Percentiles rank a stretch among this genome's conserved stretches.
Conservation (phyloP, 2,329 filamentous ascomycete genomes). For the Scopulariopsis brevicaulis region DNA sequence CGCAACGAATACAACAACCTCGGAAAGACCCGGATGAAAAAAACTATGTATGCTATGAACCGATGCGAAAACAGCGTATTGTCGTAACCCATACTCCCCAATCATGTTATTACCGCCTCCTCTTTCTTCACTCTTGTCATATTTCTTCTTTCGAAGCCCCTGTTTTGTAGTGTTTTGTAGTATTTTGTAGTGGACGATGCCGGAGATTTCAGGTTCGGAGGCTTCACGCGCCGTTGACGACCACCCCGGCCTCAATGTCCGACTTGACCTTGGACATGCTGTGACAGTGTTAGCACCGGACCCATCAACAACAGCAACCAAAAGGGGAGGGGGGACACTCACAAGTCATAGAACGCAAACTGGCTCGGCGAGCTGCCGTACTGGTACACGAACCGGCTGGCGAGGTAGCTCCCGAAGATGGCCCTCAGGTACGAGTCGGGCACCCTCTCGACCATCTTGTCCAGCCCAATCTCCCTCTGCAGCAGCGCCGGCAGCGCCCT, state of each 20-base stretch:
- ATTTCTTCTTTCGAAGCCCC: background rate
- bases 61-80: no score
- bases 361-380: slow-evolving; percentile 88
- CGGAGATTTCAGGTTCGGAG: no score
- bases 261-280: slow-evolving; percentile 57
- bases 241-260: background rate
- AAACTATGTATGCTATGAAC: no score
- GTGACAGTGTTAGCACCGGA: slow-evolving; percentile 19
- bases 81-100: no score
- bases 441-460: slow-evolving; percentile 76
- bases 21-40: no score
- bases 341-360: slow-evolving; percentile 98
- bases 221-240: background rate
- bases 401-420: slow-evolving; percentile 93
- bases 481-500: slow-evolving; percentile 81
- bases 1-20: no score
- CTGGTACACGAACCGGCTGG: slow-evolving; percentile 91
- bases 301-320: background rate
- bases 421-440: slow-evolving; percentile 85
- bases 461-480: slow-evolving; percentile 80
- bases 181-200: background rate
- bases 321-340: slow-evolving; percentile 29
- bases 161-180: background rate
- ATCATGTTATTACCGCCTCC: no score
- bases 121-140: no score